phyloP scores from a whole-genome alignment of 495 filamentous ascomycete species.

The Lasiosphaeria miniovina region DNA sequence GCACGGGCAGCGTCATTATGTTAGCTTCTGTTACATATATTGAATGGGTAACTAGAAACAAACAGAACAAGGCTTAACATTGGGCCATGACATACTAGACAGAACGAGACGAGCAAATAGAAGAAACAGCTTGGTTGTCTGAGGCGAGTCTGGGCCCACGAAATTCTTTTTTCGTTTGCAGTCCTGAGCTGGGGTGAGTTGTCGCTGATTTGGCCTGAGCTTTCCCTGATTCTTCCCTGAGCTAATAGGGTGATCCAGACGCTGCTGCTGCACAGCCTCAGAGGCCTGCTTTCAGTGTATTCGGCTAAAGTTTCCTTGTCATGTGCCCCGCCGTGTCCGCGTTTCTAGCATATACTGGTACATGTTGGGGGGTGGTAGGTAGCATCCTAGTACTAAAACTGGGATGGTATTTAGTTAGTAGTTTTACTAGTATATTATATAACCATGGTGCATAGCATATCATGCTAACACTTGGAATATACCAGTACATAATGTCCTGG shows the following conservation, averaged over 20 bases:
- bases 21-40: too few relatives aligned
- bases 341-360: slow-evolving; percentile 1
- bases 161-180: too few relatives aligned
- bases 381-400: neutral
- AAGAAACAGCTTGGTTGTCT: neutral
- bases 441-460: neutral
- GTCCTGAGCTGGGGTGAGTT: too few relatives aligned
- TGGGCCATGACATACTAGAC: too few relatives aligned
- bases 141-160: neutral
- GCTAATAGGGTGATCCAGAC: neutral
- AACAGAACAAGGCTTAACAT: too few relatives aligned
- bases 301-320: neutral
- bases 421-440: neutral
- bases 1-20: too few relatives aligned
- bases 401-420: neutral
- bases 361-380: neutral
- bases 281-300: neutral
- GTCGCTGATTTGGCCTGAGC: too few relatives aligned
- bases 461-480: neutral
- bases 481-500: neutral
- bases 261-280: neutral
- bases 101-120: too few relatives aligned
- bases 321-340: neutral
- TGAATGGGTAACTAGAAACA: too few relatives aligned
- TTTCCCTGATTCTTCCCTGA: too few relatives aligned